Percentiles rank a stretch among this genome's conserved stretches.
Evolutionary conservation across 2,329 filamentous ascomycete genomes (phyloP).

Genomic region (Phoma herbarum): DNA sequence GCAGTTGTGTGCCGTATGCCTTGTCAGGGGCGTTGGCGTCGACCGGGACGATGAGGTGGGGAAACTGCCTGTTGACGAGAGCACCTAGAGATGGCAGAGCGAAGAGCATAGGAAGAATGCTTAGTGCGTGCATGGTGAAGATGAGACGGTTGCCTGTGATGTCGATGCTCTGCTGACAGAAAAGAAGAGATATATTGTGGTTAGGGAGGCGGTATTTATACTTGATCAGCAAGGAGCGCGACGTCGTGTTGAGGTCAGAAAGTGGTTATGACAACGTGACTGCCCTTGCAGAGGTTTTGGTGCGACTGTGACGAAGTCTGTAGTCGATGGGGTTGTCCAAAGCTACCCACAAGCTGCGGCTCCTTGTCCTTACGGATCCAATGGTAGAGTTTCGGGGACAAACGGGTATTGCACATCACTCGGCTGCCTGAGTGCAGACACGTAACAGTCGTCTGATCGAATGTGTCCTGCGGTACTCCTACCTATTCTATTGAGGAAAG

Average conservation of each 20-base stretch:
- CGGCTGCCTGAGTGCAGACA: background rate
- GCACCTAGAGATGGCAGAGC: constrained; percentile 20
- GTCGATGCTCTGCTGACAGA: background rate
- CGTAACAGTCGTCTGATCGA: background rate
- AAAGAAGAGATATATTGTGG: background rate
- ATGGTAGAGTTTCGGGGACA: constrained; percentile 1
- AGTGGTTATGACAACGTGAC: constrained; percentile 3
- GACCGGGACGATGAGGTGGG: constrained; percentile 48
- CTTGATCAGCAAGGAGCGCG: background rate
- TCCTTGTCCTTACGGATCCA: background rate
- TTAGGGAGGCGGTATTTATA: constrained; percentile 17
- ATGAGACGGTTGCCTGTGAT: background rate
- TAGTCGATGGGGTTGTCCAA: background rate
- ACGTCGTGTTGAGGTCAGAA: background rate
- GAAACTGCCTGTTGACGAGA: constrained; percentile 36
- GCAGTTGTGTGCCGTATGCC: constrained; percentile 35
- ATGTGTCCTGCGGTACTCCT: background rate
- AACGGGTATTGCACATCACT: background rate
- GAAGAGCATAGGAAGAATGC: constrained; percentile 33
- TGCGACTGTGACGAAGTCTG: constrained; percentile 15
- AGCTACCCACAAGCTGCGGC: background rate
- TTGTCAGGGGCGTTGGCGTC: constrained; percentile 30
- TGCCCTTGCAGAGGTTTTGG: constrained; percentile 24
- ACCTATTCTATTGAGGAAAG: background rate
- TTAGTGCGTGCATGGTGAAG: constrained; percentile 32